A percentile compares a stretch with the other conserved stretches of the same genome.
Evolutionary conservation across 495 filamentous ascomycete genomes (phyloP).

Genomic region (Xylaria curta): DNA sequence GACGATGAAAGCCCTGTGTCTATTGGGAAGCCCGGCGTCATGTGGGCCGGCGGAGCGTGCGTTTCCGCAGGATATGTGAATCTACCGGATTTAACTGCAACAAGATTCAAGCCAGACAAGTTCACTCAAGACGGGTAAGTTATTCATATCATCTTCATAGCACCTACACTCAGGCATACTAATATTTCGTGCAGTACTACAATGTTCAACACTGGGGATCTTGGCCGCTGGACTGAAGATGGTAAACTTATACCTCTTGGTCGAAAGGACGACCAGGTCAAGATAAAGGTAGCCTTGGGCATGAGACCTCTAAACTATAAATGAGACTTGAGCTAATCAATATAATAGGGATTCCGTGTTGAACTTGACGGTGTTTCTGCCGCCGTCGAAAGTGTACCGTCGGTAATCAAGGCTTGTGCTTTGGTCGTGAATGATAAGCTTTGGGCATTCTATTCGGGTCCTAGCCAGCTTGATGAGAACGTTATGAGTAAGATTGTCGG

Average conservation of each 20-base stretch:
- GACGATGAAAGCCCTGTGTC: constrained; percentile 43
- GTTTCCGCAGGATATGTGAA: constrained; percentile 48
- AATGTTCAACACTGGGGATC: constrained; percentile 48
- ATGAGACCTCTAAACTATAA: background rate
- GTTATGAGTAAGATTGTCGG: constrained; percentile 30
- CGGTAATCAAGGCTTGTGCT: constrained; percentile 42
- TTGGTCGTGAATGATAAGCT: constrained; percentile 41
- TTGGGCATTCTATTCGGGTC: constrained; percentile 43
- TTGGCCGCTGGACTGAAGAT: constrained; percentile 43
- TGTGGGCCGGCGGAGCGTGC: constrained; percentile 48
- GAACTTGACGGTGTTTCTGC: constrained; percentile 47
- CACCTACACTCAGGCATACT: background rate
- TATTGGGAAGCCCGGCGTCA: constrained; percentile 42
- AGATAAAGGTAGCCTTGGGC: constrained; percentile 37
- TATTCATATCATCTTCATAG: background rate
- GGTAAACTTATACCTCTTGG: constrained; percentile 44
- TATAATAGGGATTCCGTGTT: constrained; percentile 43
- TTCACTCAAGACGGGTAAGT: constrained; percentile 44
- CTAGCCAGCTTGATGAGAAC: constrained; percentile 22
- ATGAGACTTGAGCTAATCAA: constrained; percentile 18
- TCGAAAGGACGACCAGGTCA: constrained; percentile 48
- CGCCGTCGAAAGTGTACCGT: constrained; percentile 38
- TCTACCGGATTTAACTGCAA: constrained; percentile 42
- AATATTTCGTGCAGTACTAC: constrained; percentile 27
- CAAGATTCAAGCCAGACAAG: constrained; percentile 42